Base-by-base conservation (phyloP, 2,329 filamentous ascomycete species). In the Blastomyces parvus region DNA sequence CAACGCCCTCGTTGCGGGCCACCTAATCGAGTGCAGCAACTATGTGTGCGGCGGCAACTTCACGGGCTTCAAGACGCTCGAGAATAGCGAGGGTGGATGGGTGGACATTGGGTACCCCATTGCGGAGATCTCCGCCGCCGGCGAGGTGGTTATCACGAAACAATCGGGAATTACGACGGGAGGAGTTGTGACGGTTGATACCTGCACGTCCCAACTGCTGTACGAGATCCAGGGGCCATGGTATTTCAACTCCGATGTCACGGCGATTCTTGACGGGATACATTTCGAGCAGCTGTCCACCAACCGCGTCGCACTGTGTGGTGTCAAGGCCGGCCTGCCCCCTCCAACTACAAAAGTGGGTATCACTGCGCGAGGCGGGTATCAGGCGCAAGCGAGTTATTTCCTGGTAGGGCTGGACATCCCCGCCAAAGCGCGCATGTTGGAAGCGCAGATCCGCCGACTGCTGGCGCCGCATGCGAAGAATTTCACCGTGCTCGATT, bases 191-290 rank as follows among this genome's bases (percentile, higher is more conserved):
- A 77, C 74, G 0, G 77, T 80, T 8, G 79, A 83, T 62, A 84
- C 82, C 0, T 80, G 81, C 62, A 78, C 78, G 0, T 80, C 78
- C 3, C 82, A 84, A 64, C 72, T 84, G 2, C 67, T 84, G 1
- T 84, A 83, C 67, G 81, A 83, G 69, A 80, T 83, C 19, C 81
- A 83, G 66, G 82, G 82, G 5, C 80, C 80, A 0, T 80, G 78
- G 75, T 85, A 85, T 69, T 82, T 78, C 74, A 84, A 84, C 71
- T 81, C 79, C 0, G 83, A 85, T 65, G 82, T 84, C 38, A 83
- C 80, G 0, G 83, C 83, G 0, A 68, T 82, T 17, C 72, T 85
- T 17, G 73, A 78, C 57, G 73, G 78, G n/a, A 72, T 84, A 46
- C 78, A 75, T 63, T 82, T 86, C 64, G 78, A 82, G 57, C 78